These are phyloP conservation scores for Volvox africanus DNA, from an alignment of 139 green algal species.

Conservation along the genomic window DNA sequence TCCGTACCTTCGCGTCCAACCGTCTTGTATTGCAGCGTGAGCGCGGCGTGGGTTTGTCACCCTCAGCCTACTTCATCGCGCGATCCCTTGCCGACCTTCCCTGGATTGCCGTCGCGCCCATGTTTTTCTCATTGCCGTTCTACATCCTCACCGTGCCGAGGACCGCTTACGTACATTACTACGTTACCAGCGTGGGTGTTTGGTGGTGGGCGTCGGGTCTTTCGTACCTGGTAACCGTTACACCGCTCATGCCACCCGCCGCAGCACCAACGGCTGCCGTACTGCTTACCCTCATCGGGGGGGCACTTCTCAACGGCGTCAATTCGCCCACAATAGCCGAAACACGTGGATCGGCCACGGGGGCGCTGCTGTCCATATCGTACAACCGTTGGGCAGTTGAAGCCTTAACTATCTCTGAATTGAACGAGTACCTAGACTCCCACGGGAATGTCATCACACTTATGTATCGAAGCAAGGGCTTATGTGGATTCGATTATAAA, in stretches of 20 bases:
- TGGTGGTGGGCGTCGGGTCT: conserved; percentile 59
- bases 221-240: conserved; percentile 49
- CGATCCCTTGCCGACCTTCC: conserved; percentile 47
- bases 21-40: conserved; percentile 44
- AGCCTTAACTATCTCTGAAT: neutral
- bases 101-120: conserved; percentile 51
- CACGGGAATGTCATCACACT: conserved; percentile 20
- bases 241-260: conserved; percentile 38
- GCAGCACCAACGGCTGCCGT: conserved; percentile 52
- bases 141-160: conserved; percentile 56
- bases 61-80: conserved; percentile 50
- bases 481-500: neutral
- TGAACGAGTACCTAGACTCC: conserved; percentile 19
- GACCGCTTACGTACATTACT: conserved; percentile 26
- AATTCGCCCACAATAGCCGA: conserved; percentile 21
- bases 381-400: conserved; percentile 57
- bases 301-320: conserved; percentile 57
- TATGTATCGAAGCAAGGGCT: conserved; percentile 21
- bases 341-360: conserved; percentile 12
- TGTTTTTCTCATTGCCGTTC: conserved; percentile 48
- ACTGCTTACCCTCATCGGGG: conserved; percentile 56
- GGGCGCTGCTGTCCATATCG: conserved; percentile 49
- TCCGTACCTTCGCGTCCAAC: neutral
- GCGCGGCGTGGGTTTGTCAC: conserved; percentile 42
- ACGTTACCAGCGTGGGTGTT: conserved; percentile 35